A percentile compares a stretch with the other conserved stretches of the same genome.
Conservation (phyloP, 164 flowering plant species). For the Cinnamomum micranthum region DNA sequence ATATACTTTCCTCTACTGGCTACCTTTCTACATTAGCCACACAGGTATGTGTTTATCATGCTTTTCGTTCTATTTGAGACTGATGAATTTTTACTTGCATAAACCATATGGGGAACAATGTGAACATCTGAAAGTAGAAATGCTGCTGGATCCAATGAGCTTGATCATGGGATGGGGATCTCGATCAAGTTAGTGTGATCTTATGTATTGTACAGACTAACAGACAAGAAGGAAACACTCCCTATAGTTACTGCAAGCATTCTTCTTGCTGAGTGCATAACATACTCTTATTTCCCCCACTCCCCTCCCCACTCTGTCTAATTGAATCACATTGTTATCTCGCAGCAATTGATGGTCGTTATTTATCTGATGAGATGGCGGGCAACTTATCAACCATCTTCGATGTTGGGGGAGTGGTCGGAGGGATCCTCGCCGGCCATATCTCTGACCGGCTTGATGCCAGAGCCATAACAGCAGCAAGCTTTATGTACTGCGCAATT, state of each 20-base stretch:
- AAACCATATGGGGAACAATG: background rate
- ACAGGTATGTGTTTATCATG: slow-evolving; percentile 48
- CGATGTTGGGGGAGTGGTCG: slow-evolving; percentile 79
- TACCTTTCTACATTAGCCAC: slow-evolving; percentile 85
- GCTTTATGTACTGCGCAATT: slow-evolving; percentile 74
- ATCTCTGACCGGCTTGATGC: slow-evolving; percentile 72
- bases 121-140: background rate
- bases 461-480: slow-evolving; percentile 77
- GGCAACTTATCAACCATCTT: slow-evolving; percentile 74
- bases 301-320: background rate
- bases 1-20: slow-evolving; percentile 96
- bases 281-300: too few relatives aligned
- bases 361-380: slow-evolving; percentile 52
- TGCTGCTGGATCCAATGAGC: background rate
- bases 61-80: background rate
- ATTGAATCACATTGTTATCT: slow-evolving; percentile 4
- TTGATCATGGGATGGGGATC: background rate
- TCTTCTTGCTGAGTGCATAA: too few relatives aligned
- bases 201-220: background rate
- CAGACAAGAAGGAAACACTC: too few relatives aligned
- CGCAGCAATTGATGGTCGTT: slow-evolving; percentile 66
- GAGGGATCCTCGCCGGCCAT: slow-evolving; percentile 79
- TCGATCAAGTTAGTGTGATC: background rate
- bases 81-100: background rate
- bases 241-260: too few relatives aligned